Percentiles rank a stretch among this genome's conserved stretches.
These are phyloP conservation scores for Wallacemonas rigidus DNA, from an alignment of 208 protist species.

Conservation along the genomic window DNA sequence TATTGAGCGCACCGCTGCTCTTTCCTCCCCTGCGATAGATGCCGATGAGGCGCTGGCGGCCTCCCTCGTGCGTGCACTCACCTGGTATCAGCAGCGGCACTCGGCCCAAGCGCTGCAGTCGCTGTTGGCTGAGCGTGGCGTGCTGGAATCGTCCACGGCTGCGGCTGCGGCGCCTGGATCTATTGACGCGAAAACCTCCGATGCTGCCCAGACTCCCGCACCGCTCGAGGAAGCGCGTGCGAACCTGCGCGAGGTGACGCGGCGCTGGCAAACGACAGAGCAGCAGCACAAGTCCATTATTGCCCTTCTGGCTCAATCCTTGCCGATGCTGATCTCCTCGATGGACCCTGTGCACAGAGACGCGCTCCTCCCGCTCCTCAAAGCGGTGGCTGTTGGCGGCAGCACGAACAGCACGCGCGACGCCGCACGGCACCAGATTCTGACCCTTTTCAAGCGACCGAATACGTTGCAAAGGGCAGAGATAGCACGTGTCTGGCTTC, in stretches of 20 bases:
- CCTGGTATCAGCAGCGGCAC: neutral
- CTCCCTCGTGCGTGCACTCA: neutral
- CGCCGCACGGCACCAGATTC: slow-evolving; percentile 45
- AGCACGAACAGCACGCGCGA: slow-evolving; percentile 31
- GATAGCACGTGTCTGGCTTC: slow-evolving; percentile 55
- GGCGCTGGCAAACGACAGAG: slow-evolving; percentile 27
- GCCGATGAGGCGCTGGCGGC: neutral
- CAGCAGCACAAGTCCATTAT: slow-evolving; percentile 29
- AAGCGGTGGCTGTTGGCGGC: slow-evolving; percentile 36
- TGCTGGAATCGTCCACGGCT: neutral
- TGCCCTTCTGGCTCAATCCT: slow-evolving; percentile 39
- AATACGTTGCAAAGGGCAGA: slow-evolving; percentile 35
- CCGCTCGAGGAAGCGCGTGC: slow-evolving; percentile 17
- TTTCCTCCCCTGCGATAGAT: neutral
- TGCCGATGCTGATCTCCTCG: slow-evolving; percentile 45
- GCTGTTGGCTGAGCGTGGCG: neutral
- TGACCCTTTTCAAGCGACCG: slow-evolving; percentile 63
- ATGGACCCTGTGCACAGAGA: slow-evolving; percentile 63
- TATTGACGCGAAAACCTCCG: neutral
- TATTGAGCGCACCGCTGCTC: too few species aligned
- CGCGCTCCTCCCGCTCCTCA: slow-evolving; percentile 62
- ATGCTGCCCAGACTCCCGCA: neutral
- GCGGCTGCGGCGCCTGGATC: neutral
- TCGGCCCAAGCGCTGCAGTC: neutral
- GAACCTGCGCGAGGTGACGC: slow-evolving; percentile 17